A percentile compares a stretch with the other conserved stretches of the same genome.
Evolutionary conservation across 495 filamentous ascomycete species (phyloP).

Genomic region (Jackrogersella multiformis): DNA sequence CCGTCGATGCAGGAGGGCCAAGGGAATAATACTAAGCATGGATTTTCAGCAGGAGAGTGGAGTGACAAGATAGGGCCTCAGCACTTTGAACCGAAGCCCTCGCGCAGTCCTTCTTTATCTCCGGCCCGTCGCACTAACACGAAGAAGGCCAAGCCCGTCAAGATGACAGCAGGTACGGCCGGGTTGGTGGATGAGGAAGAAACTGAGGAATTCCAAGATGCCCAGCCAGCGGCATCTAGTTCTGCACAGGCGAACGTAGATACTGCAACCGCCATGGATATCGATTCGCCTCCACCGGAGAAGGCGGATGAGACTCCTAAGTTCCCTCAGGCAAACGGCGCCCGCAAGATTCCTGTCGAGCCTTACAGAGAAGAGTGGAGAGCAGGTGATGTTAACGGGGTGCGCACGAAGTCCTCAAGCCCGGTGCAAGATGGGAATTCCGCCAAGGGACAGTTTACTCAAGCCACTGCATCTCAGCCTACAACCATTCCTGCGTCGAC

Average conservation of each 20-base stretch:
- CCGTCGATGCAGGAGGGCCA: slow-evolving; percentile 21
- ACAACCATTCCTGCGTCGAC: slow-evolving; percentile 40
- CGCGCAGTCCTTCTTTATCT: slow-evolving; percentile 46
- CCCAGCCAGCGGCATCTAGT: slow-evolving; percentile 18
- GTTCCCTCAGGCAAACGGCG: slow-evolving; percentile 34
- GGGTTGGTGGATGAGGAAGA: slow-evolving; percentile 59
- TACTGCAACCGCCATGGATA: slow-evolving; percentile 64
- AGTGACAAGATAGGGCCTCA: slow-evolving; percentile 68
- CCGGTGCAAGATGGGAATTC: slow-evolving; percentile 43
- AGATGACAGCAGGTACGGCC: slow-evolving; percentile 55
- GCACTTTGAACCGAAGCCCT: slow-evolving; percentile 60
- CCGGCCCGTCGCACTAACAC: slow-evolving; percentile 49
- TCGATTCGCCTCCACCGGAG: slow-evolving; percentile 56
- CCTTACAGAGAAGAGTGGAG: slow-evolving; percentile 62
- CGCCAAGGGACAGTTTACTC: slow-evolving; percentile 23
- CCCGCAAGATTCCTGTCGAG: slow-evolving; percentile 58
- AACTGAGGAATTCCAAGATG: slow-evolving; percentile 39
- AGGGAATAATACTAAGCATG: slow-evolving; percentile 40
- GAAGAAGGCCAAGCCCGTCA: slow-evolving; percentile 55
- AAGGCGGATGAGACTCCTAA: slow-evolving; percentile 31
- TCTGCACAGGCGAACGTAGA: slow-evolving; percentile 27
- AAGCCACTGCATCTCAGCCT: slow-evolving; percentile 28
- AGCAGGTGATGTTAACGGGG: slow-evolving; percentile 51
- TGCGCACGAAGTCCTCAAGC: slow-evolving; percentile 33
- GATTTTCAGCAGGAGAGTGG: slow-evolving; percentile 75